These are phyloP conservation scores for Acacia acuminata DNA, from an alignment of 306 rosid species.

Conservation along the genomic window DNA sequence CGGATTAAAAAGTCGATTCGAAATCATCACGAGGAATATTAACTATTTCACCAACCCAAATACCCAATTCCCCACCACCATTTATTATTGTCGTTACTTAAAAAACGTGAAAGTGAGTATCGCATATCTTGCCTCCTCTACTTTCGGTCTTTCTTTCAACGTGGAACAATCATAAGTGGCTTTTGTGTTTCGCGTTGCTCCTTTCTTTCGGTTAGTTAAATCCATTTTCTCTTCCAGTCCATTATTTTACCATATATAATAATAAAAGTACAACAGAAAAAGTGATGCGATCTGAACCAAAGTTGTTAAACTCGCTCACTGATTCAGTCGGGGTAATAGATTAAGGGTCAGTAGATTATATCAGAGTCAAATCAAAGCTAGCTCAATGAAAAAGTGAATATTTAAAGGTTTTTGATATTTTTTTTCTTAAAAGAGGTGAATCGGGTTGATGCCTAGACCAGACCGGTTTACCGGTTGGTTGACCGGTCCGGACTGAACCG, in stretches of 20 bases:
- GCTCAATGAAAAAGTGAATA: too few relatives aligned
- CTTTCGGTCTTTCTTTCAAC: not conserved
- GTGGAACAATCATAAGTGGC: not conserved
- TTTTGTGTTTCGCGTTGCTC: constrained; percentile 2
- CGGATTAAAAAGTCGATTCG: not conserved
- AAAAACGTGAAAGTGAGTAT: not conserved
- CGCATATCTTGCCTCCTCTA: not conserved
- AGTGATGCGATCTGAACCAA: not conserved
- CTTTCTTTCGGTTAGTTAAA: not conserved
- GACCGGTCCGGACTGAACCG: too few relatives aligned
- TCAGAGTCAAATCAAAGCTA: too few relatives aligned
- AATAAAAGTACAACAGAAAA: not conserved
- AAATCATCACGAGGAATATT: constrained; percentile 11
- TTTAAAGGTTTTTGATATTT: too few relatives aligned
- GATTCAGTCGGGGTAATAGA: too few relatives aligned
- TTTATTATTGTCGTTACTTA: not conserved
- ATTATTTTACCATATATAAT: not conserved
- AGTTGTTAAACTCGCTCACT: too few relatives aligned
- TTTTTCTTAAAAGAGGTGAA: too few relatives aligned
- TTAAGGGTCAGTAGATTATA: too few relatives aligned
- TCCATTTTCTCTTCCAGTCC: not conserved
- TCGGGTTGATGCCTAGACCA: too few relatives aligned
- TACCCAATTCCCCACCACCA: constrained; percentile 30
- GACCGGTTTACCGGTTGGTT: too few relatives aligned
- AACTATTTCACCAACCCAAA: constrained; percentile 50